A percentile compares a stretch with the other conserved stretches of the same genome.
Conservation (phyloP, 2,329 filamentous ascomycete genomes). For the Fusarium praegraminearum region DNA sequence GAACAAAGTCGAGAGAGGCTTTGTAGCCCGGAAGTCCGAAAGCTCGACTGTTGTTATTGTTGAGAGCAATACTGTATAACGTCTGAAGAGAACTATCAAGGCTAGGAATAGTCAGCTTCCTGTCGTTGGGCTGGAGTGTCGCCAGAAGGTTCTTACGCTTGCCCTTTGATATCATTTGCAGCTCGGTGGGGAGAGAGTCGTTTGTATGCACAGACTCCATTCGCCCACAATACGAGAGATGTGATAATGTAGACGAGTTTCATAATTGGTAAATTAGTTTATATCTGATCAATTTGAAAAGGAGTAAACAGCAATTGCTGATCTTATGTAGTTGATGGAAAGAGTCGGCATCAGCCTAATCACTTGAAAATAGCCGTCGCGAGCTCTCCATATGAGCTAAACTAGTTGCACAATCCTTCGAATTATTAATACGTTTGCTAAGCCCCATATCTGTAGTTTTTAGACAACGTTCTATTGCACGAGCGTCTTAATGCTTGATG, state of each 20-base stretch:
- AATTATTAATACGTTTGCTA: neutral
- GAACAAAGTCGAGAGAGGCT: conserved; percentile 27
- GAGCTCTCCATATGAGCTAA: neutral
- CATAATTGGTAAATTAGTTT: neutral
- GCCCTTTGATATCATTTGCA: conserved; percentile 15
- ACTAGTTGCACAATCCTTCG: neutral
- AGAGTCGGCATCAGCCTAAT: neutral
- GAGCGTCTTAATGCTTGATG: neutral
- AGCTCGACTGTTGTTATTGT: conserved; percentile 21
- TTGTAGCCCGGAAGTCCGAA: conserved; percentile 35
- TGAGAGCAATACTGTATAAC: conserved; percentile 21
- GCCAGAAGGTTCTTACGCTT: conserved; percentile 4
- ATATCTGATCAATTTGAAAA: too few relatives aligned
- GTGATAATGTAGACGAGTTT: neutral
- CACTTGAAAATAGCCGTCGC: neutral
- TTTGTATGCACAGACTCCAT: conserved; percentile 2
- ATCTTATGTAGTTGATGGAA: neutral
- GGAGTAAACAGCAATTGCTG: too few relatives aligned
- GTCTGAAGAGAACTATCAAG: conserved; percentile 4
- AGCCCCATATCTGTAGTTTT: neutral
- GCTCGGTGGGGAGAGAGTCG: conserved; percentile 20
- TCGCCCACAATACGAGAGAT: neutral
- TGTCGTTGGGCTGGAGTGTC: fast-evolving
- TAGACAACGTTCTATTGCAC: neutral
- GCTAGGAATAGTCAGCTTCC: neutral